Conservation (phyloP, 345 rosid genomes). For the Noccaea bulbosa region DNA sequence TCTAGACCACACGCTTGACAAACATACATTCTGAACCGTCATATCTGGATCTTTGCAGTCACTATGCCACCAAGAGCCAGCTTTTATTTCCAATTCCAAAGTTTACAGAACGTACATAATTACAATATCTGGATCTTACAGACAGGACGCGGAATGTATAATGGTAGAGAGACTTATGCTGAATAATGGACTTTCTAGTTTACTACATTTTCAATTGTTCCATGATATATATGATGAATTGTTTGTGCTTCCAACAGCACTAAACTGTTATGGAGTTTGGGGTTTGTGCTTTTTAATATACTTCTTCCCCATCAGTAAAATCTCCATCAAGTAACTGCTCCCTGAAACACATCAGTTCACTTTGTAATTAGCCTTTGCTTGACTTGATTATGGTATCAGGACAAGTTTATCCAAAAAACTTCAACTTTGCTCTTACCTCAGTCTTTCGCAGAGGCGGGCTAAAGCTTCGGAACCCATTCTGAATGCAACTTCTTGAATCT, state of each 20-base stretch:
- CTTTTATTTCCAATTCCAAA: constrained; percentile 15
- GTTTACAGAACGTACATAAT: constrained; percentile 18
- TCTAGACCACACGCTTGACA: no score
- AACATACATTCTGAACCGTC: no score
- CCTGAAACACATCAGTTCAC: constrained; percentile 52
- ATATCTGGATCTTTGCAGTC: background rate
- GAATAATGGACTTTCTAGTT: constrained; percentile 32
- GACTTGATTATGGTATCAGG: background rate
- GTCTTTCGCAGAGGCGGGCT: constrained; percentile 91
- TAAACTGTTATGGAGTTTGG: constrained; percentile 6
- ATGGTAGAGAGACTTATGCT: constrained; percentile 30
- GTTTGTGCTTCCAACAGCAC: constrained; percentile 10
- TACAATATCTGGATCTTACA: constrained; percentile 30
- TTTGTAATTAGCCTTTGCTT: constrained; percentile 25
- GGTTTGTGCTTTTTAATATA: constrained; percentile 25
- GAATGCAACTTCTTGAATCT: constrained; percentile 80
- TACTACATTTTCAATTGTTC: constrained; percentile 15
- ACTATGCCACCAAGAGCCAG: constrained; percentile 13
- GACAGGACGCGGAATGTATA: constrained; percentile 13
- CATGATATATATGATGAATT: constrained; percentile 22
- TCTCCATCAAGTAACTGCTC: constrained; percentile 64
- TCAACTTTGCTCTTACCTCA: constrained; percentile 55
- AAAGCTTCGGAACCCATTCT: constrained; percentile 87
- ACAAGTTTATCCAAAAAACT: background rate
- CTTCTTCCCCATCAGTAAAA: constrained; percentile 50